These are phyloP conservation scores for Tetradesmus obliquus DNA, from an alignment of 139 green algal genomes.

Conservation along the genomic window DNA sequence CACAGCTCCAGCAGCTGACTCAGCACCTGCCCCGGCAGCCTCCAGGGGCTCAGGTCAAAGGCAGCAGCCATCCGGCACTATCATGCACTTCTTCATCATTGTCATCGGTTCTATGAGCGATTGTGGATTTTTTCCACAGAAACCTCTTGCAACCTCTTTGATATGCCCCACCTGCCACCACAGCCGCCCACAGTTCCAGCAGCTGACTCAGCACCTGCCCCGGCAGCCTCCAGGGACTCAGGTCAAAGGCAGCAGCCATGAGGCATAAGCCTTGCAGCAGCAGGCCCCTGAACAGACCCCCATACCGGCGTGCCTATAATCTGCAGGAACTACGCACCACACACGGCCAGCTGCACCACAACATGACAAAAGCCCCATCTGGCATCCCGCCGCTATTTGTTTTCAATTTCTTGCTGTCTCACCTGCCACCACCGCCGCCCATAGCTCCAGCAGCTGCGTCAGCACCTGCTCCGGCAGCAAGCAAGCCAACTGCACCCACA, in stretches of 20 bases:
- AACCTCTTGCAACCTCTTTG: too few relatives aligned
- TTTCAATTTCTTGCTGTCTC: too few relatives aligned
- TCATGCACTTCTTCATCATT: too few relatives aligned
- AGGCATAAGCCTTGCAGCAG: slow-evolving; percentile 17
- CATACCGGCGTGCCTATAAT: neutral
- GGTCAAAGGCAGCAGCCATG: neutral
- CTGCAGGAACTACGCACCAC: too few relatives aligned
- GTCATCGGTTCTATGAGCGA: too few relatives aligned
- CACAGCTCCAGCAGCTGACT: neutral
- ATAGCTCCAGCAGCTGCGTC: too few relatives aligned
- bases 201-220: neutral
- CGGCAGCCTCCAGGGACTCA: slow-evolving; percentile 1
- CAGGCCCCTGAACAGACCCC: slow-evolving; percentile 45
- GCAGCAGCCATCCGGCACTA: neutral
- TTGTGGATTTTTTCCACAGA: slow-evolving; percentile 19
- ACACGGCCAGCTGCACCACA: too few relatives aligned
- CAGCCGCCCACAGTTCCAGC: neutral
- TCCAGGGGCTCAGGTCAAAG: neutral
- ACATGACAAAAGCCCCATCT: too few relatives aligned
- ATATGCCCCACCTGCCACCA: neutral
- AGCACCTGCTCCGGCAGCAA: too few relatives aligned
- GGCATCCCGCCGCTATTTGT: too few relatives aligned
- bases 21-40: neutral
- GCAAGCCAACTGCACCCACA: too few relatives aligned
- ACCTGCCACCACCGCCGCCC: too few relatives aligned